Evolutionary conservation across 129 eudicot species (phyloP).

Genomic region (Escallonia rubra): DNA sequence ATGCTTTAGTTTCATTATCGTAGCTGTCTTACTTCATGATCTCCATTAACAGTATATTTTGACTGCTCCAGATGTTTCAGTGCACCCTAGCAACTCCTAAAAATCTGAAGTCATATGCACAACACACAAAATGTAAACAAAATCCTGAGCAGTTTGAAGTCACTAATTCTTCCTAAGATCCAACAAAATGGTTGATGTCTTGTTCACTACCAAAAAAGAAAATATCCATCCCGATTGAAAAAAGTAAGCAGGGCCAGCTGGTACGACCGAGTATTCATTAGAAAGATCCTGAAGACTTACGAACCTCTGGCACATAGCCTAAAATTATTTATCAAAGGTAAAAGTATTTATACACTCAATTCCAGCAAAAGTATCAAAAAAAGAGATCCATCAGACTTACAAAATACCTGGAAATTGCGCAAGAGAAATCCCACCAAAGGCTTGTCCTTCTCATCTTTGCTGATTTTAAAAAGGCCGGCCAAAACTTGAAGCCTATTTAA

Average conservation of each 20-base stretch:
- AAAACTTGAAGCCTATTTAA: slow-evolving; percentile 91
- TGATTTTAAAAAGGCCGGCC: slow-evolving; percentile 90
- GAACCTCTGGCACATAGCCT: not conserved
- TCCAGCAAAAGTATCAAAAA: not conserved
- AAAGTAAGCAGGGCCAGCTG: no score
- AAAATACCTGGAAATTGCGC: slow-evolving; percentile 87
- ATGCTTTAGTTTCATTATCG: no score
- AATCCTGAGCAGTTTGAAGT: no score
- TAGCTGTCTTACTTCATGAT: no score
- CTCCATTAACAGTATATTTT: no score
- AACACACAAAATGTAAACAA: no score
- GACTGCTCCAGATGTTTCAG: no score
- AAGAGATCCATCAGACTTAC: slow-evolving; percentile 8
- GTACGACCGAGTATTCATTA: no score
- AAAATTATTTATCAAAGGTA: not conserved
- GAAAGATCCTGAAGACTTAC: not conserved
- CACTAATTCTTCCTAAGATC: no score
- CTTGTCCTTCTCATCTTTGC: slow-evolving; percentile 93
- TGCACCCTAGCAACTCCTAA: no score
- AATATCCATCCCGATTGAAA: no score
- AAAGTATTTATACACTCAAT: not conserved
- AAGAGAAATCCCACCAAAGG: slow-evolving; percentile 86
- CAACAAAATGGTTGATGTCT: not conserved
- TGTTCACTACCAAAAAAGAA: not conserved
- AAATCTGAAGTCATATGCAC: no score